These are phyloP conservation scores for Ustilago sp. DNA, from an alignment of 1,284 basidiomycete species.

Conservation along the genomic window DNA sequence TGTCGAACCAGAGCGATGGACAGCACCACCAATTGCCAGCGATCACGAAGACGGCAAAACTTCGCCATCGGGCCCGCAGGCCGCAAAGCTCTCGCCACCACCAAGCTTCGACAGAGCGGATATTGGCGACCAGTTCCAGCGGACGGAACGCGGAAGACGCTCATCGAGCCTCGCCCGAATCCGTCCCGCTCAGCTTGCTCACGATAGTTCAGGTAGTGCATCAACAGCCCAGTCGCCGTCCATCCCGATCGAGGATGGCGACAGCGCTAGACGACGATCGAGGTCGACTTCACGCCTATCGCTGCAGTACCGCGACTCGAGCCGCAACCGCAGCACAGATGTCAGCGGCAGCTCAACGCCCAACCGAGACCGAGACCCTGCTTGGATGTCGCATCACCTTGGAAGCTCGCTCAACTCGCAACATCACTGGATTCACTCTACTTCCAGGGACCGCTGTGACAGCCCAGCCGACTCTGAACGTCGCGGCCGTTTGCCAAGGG, in stretches of 20 bases:
- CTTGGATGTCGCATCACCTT: conserved; percentile 32
- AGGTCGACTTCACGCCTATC: conserved; percentile 44
- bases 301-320: conserved; percentile 31
- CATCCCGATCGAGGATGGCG: conserved; percentile 19
- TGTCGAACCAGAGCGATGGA: conserved; percentile 9
- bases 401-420: conserved; percentile 27
- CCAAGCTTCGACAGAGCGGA: conserved; percentile 23
- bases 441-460: conserved; percentile 37
- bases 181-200: conserved; percentile 24
- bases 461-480: conserved; percentile 51
- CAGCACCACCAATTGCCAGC: background rate
- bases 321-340: conserved; percentile 44
- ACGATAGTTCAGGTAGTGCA: conserved; percentile 21
- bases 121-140: conserved; percentile 20
- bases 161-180: conserved; percentile 46
- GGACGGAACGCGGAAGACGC: conserved; percentile 27
- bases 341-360: conserved; percentile 45
- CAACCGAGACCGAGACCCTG: conserved; percentile 35
- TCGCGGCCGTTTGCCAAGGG: conserved; percentile 36
- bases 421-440: conserved; percentile 20
- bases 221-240: conserved; percentile 25
- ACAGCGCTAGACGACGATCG: conserved; percentile 26
- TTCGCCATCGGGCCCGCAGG: background rate
- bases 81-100: background rate
- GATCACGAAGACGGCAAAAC: background rate